Conservation (phyloP, 331 rosid genomes). For the Telfairia occidentalis region DNA sequence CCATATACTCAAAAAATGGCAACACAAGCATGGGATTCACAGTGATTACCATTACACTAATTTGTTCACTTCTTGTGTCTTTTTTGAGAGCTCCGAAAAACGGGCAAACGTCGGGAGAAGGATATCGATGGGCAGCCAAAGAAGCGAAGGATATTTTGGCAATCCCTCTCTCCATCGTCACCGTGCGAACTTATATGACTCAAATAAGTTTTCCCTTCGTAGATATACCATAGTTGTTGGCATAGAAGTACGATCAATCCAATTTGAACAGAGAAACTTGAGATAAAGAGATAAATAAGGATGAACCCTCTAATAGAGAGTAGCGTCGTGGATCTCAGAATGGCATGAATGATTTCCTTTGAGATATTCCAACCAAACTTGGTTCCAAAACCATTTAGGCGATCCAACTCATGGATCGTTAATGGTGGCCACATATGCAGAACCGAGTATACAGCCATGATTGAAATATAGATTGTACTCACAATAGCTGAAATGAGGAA, state of each 20-base stretch:
- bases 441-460: constrained; percentile 47
- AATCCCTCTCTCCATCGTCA: constrained; percentile 48
- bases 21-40: background rate
- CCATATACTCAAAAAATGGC: background rate
- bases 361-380: constrained; percentile 19
- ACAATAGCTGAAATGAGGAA: constrained; percentile 78
- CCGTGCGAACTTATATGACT: constrained; percentile 41
- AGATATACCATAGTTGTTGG: constrained; percentile 80
- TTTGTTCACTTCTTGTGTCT: constrained; percentile 29
- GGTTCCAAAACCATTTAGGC: constrained; percentile 16
- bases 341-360: constrained; percentile 28
- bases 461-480: constrained; percentile 51
- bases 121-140: constrained; percentile 48
- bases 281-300: constrained; percentile 59
- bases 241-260: constrained; percentile 66
- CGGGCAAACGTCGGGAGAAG: constrained; percentile 46
- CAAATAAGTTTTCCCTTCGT: constrained; percentile 66
- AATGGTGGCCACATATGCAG: constrained; percentile 51
- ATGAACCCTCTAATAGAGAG: constrained; percentile 66
- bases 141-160: constrained; percentile 65
- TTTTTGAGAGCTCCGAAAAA: constrained; percentile 35
- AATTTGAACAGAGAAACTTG: constrained; percentile 58
- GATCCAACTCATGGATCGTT: constrained; percentile 12
- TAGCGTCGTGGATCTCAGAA: constrained; percentile 47
- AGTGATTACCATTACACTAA: background rate